Evolutionary conservation across 2,329 filamentous ascomycete genomes (phyloP), one percentile per base, ranked within the genome.

Genomic region (Dactylellina parvicollis): DNA sequence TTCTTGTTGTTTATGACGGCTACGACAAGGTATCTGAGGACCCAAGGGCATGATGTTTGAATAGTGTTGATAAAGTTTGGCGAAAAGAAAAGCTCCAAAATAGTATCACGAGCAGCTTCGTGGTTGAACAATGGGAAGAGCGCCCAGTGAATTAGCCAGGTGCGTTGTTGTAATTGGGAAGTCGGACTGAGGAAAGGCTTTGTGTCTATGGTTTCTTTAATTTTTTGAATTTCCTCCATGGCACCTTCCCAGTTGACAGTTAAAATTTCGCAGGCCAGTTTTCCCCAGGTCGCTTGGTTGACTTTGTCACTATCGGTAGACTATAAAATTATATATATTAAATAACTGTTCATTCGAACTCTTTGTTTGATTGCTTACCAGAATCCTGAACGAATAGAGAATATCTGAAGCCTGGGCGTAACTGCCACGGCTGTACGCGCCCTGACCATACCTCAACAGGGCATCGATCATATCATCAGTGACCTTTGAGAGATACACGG

Each of bases 51-150:
- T 79, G 89, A 90, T 71, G 95, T 97, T 86, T 99, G 95, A 82
- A 99, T 97, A 79, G 94, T 98, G 88, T 98, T 99, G 88, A 99
- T 99, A 86, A 92, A 99, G 78, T 92, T 87, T 76, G 93, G 91
- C 76, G 91, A 96, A 87, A 99, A 98, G 86, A 97, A 95, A 81
- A 98, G 89, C 79, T 99, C 95, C 80, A 95, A 92, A 78, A 99
- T 87, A 78, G 88, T 87, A 80, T 99, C 95, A 79, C 94, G 92
- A 70, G 92, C 92, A 76, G 88, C 86, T 79, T 98, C 94, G 84
- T 92, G 90, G 88, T 99, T 98, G 88, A 98, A 99, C 84, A 97
- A 93, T 75, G 95, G 94, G 88, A 98, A 99, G 75, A 99, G 89
- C 47, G 92, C 89, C 93, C 95, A 99, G 90, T 99, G 95, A 79